Evolutionary conservation across 306 rosid genomes (phyloP), one percentile per base, ranked within the genome.

Genomic region (Cucumis cinereus): DNA sequence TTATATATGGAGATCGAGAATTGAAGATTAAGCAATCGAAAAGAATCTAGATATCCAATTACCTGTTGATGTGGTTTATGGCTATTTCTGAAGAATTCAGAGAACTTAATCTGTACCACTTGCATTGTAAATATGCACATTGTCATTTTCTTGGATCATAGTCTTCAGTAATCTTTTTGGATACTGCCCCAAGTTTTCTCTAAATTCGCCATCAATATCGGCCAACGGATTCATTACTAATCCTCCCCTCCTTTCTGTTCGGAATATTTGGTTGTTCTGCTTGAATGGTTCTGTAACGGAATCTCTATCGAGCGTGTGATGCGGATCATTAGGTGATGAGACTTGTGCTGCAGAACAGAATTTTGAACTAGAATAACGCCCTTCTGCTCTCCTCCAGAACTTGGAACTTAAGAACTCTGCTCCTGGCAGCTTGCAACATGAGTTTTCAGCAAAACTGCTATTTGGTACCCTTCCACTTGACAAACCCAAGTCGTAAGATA

Each of bases 351-450:
- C 77, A 82, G 90, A 82, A 69, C 83, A 45, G 82, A 90, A 70
- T 82, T 88, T 87, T 77, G 92, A 75, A 53, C 85, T 43, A 75
- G 87, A 79, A 83, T 81, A 89, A 70, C 87, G 86, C 76, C 89
- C 87, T 77, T 92, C 97, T 14, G 92, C 78, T 85, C 88, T 87
- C 73, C 86, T 89, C 99, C 99, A 90, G 86, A 94, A 88, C 84
- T 90, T 94, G 83, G 93, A 86, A 81, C 98, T 94, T 87, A 88
- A 80, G 78, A 94, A 94, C 45, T 92, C 99, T 69, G 98, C 83
- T 79, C 96, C 99, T 15, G 98, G 99, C 79, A 94, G 88, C 84
- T 82, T 92, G 88, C 96, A 94, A 81, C 99, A 94, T 6, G 81
- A 88, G 82, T 90, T 91, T 75, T 87, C 93, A 53, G 87, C 83